Base-by-base conservation (phyloP, 1,139 yeast genomes). In the Fermentozyma sake region DNA sequence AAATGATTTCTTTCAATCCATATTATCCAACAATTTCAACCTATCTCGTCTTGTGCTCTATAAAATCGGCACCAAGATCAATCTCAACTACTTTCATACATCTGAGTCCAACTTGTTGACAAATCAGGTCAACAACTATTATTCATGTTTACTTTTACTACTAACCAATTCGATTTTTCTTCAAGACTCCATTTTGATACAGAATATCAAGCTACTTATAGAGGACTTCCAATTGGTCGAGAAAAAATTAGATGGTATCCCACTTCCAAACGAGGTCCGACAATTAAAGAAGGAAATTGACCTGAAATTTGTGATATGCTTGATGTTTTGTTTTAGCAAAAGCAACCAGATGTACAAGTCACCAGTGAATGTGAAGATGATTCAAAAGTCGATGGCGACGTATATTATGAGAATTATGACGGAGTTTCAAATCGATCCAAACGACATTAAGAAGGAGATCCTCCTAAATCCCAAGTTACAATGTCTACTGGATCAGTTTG, bases 71-170 rank as follows among this genome's bases (percentile, higher is more conserved):
- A 11, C 21, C 1, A 24, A 20, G 7, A 28, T 37, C 8, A 29
- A 31, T 16, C 18, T 27, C 9, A 24, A 21, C 8, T 22, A 27
- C 20, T 24, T 21, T 17, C 28, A 26, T 7, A 8, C 20, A 5
- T 12, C 24, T 3, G 13, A 30, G 5, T 22, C 32, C 9, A 19
- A 14, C 7, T 12, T 14, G n/a, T 14, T 28, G 1, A n/a, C 20
- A 3, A 34, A 28, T 9, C 32, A 36, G 4, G 22, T 35, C 5
- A 34, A 35, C 14, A 32, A 27, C 14, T 46, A 42, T 27, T 38
- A 30, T 14, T 45, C 51, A 3, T 44, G 47, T 18, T 31, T 45
- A 14, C 23, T 25, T 12, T 30, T 46, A 5, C 32, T 42, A 9
- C 22, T 42, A 12, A 13, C 39, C 6, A 30, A 31, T 20, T 17